These are phyloP conservation scores for Candida tallmaniae DNA, from an alignment of 805 yeast species.

Conservation along the genomic window DNA sequence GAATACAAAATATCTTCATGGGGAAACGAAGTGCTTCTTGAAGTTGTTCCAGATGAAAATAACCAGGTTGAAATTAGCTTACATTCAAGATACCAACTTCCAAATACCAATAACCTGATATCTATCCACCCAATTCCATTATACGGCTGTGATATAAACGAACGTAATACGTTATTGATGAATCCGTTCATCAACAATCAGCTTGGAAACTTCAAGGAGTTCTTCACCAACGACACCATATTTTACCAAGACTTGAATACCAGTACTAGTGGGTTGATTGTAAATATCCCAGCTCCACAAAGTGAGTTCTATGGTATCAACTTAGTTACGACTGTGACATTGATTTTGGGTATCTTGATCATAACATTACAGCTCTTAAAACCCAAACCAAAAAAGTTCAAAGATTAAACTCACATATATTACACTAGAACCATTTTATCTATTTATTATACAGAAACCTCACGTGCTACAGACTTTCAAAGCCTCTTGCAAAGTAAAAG, in stretches of 20 bases:
- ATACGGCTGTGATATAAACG: slow-evolving; percentile 31
- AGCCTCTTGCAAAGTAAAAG: background rate
- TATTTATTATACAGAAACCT: background rate
- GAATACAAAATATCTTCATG: slow-evolving; percentile 32
- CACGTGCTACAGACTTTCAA: background rate
- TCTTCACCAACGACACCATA: slow-evolving; percentile 37
- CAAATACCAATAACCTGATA: slow-evolving; percentile 12
- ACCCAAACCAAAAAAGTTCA: background rate
- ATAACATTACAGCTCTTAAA: slow-evolving; percentile 9
- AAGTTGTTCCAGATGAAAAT: slow-evolving; percentile 3
- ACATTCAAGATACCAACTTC: slow-evolving; percentile 40
- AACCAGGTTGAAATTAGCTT: slow-evolving; percentile 22
- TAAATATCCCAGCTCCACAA: slow-evolving; percentile 11
- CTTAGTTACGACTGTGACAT: slow-evolving; percentile 8
- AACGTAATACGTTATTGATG: slow-evolving; percentile 18
- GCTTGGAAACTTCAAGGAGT: slow-evolving; percentile 29
- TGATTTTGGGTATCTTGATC: slow-evolving; percentile 10
- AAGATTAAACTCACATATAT: background rate
- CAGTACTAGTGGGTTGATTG: background rate
- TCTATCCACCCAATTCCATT: slow-evolving; percentile 18
- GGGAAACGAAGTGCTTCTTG: slow-evolving; percentile 34
- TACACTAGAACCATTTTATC: background rate
- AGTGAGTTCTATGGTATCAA: slow-evolving; percentile 10
- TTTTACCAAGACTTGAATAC: slow-evolving; percentile 22
- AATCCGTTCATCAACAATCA: slow-evolving; percentile 35